A percentile compares a stretch with the other conserved stretches of the same genome.
These are phyloP conservation scores for Leccinum uliginosum DNA, from an alignment of 768 basidiomycete genomes.

Conservation along the genomic window DNA sequence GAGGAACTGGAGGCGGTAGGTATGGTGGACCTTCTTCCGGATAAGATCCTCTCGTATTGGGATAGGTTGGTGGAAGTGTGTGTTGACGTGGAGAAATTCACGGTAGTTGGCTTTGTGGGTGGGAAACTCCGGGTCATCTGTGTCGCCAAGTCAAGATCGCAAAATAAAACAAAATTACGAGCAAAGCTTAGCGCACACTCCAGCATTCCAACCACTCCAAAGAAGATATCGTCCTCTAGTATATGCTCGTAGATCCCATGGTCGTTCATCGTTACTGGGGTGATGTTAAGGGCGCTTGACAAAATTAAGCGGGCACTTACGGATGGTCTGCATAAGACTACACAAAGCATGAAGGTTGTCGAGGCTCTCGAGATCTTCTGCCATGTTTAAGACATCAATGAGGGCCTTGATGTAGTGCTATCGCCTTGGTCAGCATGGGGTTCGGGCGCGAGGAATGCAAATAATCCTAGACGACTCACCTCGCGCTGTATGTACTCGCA, in stretches of 20 bases:
- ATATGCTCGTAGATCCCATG: slow-evolving; percentile 93
- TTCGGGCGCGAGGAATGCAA: background rate
- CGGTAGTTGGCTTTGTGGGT: slow-evolving; percentile 96
- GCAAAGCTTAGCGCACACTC: slow-evolving; percentile 68
- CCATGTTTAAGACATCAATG: slow-evolving; percentile 78
- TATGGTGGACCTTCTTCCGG: slow-evolving; percentile 91
- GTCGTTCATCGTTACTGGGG: slow-evolving; percentile 88
- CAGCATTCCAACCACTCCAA: slow-evolving; percentile 91
- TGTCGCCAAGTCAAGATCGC: slow-evolving; percentile 14
- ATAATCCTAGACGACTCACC: slow-evolving; percentile 43
- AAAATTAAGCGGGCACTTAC: slow-evolving; percentile 44
- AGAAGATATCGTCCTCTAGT: slow-evolving; percentile 87
- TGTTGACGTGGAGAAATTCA: slow-evolving; percentile 78
- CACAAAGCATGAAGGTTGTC: slow-evolving; percentile 89
- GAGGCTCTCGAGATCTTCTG: slow-evolving; percentile 90
- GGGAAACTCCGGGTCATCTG: slow-evolving; percentile 97
- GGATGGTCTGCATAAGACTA: slow-evolving; percentile 89
- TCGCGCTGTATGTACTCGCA: slow-evolving; percentile 85
- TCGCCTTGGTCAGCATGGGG: slow-evolving; percentile 5
- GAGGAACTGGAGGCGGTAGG: slow-evolving; percentile 93
- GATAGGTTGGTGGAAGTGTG: slow-evolving; percentile 89
- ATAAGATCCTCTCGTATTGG: slow-evolving; percentile 71
- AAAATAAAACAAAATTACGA: background rate
- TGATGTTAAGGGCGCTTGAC: background rate
- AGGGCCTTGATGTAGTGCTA: slow-evolving; percentile 87